Evolutionary conservation across 1,139 yeast species (phyloP), one percentile per base, ranked within the genome.

Genomic region (Geotrichum reessii): DNA sequence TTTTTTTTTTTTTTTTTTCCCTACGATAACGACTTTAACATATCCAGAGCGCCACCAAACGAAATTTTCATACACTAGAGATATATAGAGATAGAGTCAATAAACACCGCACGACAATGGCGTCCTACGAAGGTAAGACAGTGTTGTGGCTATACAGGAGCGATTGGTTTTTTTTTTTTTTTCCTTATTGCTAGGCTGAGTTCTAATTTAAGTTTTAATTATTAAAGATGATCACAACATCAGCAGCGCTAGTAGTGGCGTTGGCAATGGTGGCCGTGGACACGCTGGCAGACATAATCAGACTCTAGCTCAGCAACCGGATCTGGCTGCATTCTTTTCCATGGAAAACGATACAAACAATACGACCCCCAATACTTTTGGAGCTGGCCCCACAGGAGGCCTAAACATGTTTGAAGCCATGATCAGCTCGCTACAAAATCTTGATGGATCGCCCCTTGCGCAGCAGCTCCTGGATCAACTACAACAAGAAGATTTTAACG

Each of bases 61-160:
- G n/a, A n/a, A n/a, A n/a, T n/a, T n/a, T n/a, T n/a, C n/a, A n/a
- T n/a, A n/a, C n/a, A n/a, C n/a, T n/a, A n/a, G n/a, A n/a, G n/a
- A n/a, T n/a, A n/a, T n/a, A n/a, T n/a, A n/a, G n/a, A n/a, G n/a
- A n/a, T n/a, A n/a, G n/a, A n/a, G n/a, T n/a, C n/a, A n/a, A n/a
- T n/a, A n/a, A n/a, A n/a, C n/a, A n/a, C n/a, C n/a, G n/a, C n/a
- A 12, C 22, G 17, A 28, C 53, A 21, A 52, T 52, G 59, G 56
- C 59, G 12, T 52, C 59, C 17, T 56, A 56, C 53, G 59, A 56
- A 56, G 55, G 58, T 51, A 53, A n/a, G 47, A 12, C 24, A 14
- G 17, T 17, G n/a, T 17, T n/a, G 9, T 12, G 14, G 31, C 31
- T 8, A 50, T 6, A 21, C 42, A 24, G 22, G 21, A n/a, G n/a